Conservation (phyloP, 345 rosid genomes). For the Draba incana region DNA sequence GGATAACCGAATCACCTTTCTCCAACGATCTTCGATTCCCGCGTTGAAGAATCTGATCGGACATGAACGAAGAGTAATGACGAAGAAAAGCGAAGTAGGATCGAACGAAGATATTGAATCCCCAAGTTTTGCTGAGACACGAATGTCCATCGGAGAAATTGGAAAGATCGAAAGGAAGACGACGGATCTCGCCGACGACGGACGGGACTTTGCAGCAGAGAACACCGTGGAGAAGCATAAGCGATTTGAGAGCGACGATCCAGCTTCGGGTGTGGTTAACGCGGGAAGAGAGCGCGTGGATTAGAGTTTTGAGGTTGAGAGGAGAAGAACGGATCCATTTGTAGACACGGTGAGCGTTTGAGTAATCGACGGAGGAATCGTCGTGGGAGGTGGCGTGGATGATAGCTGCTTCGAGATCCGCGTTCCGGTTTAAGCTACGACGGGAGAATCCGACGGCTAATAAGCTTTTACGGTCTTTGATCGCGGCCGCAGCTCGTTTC, state of each 20-base stretch:
- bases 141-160: conserved; percentile 58
- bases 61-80: conserved; percentile 48
- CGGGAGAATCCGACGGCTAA: conserved; percentile 45
- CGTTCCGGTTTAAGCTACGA: conserved; percentile 40
- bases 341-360: conserved; percentile 62
- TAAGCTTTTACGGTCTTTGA: conserved; percentile 78
- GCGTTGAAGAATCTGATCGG: conserved; percentile 29
- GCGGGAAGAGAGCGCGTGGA: conserved; percentile 52
- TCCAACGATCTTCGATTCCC: conserved; percentile 4
- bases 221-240: conserved; percentile 77
- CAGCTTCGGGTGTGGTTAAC: conserved; percentile 65
- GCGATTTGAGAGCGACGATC: conserved; percentile 74
- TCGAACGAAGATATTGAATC: conserved; percentile 63
- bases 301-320: conserved; percentile 55
- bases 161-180: conserved; percentile 72
- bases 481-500: conserved; percentile 67
- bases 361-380: conserved; percentile 57
- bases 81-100: conserved; percentile 65
- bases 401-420: conserved; percentile 66
- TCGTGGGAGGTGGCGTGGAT: conserved; percentile 90
- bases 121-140: conserved; percentile 49
- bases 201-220: conserved; percentile 56
- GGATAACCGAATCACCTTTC: conserved; percentile 16
- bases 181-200: conserved; percentile 50
- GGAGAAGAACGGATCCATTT: conserved; percentile 69